These are phyloP conservation scores for Giardia duodenalis DNA, from an alignment of 208 protist genomes.

Conservation along the genomic window DNA sequence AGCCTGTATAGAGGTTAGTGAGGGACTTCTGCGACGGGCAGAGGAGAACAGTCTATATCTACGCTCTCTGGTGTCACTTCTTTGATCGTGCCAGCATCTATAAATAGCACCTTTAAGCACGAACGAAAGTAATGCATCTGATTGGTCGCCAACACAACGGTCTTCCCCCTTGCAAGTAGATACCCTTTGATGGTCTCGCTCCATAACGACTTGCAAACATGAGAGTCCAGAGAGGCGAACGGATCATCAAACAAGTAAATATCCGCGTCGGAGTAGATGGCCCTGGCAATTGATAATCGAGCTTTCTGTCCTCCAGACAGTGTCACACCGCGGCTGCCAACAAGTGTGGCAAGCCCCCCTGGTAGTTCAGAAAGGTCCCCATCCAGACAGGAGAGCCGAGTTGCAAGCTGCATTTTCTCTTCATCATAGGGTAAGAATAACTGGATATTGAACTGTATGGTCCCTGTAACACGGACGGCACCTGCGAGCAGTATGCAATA, in stretches of 20 bases:
- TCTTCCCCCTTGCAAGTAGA: background rate
- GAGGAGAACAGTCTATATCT: no score
- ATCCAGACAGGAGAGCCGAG: constrained; percentile 43
- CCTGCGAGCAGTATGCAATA: constrained; percentile 46
- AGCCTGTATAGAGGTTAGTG: no score
- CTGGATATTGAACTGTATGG: constrained; percentile 48
- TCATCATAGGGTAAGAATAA: constrained; percentile 32
- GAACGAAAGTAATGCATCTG: background rate
- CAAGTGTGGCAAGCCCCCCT: constrained; percentile 46
- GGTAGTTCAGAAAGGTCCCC: constrained; percentile 41
- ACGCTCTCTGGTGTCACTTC: no score
- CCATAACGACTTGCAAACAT: constrained; percentile 30
- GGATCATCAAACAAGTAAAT: constrained; percentile 40
- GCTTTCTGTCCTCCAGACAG: constrained; percentile 61
- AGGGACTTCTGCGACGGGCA: no score
- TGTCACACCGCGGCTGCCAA: constrained; percentile 66
- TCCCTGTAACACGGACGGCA: constrained; percentile 49
- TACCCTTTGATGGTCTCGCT: background rate
- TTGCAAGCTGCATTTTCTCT: constrained; percentile 33
- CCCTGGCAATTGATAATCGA: constrained; percentile 53
- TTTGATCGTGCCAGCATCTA: background rate
- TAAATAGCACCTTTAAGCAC: background rate
- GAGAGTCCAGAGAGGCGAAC: constrained; percentile 45
- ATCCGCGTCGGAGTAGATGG: constrained; percentile 49
- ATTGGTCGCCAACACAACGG: background rate